Evolutionary conservation across 2,329 filamentous ascomycete genomes (phyloP).

Genomic region (Penicillium sp.): DNA sequence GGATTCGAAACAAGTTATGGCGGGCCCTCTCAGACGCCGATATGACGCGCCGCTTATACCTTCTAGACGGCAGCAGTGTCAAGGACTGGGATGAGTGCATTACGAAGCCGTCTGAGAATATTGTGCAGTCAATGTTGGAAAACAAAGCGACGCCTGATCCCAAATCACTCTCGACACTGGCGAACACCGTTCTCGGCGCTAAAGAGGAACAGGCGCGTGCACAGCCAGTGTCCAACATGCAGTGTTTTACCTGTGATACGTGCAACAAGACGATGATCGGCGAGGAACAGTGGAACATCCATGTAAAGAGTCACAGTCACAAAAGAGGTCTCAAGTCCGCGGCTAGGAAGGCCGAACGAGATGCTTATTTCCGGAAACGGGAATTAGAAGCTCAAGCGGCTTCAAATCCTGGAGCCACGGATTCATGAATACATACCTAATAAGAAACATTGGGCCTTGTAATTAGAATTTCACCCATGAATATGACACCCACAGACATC

Average conservation of each 20-base stretch:
- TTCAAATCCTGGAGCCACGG: background rate
- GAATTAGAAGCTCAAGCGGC: conserved; percentile 10
- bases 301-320: conserved; percentile 54
- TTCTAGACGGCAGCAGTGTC: conserved; percentile 74
- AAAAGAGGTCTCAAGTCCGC: conserved; percentile 51
- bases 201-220: conserved; percentile 49
- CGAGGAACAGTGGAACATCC: conserved; percentile 54
- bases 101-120: conserved; percentile 55
- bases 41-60: conserved; percentile 58
- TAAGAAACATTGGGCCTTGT: background rate
- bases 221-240: conserved; percentile 46
- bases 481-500: no score
- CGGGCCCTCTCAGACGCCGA: conserved; percentile 58
- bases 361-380: conserved; percentile 30
- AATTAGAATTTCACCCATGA: background rate
- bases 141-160: conserved; percentile 51
- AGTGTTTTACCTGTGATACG: conserved; percentile 58
- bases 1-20: conserved; percentile 80
- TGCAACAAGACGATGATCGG: conserved; percentile 58
- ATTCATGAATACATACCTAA: background rate
- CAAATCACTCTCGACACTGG: conserved; percentile 54
- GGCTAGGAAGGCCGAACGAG: conserved; percentile 28
- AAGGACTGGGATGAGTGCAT: conserved; percentile 60
- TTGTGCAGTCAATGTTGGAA: conserved; percentile 61
- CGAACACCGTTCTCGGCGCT: conserved; percentile 53